Conservation (phyloP, 768 basidiomycete species). For the Boletus sp. region DNA sequence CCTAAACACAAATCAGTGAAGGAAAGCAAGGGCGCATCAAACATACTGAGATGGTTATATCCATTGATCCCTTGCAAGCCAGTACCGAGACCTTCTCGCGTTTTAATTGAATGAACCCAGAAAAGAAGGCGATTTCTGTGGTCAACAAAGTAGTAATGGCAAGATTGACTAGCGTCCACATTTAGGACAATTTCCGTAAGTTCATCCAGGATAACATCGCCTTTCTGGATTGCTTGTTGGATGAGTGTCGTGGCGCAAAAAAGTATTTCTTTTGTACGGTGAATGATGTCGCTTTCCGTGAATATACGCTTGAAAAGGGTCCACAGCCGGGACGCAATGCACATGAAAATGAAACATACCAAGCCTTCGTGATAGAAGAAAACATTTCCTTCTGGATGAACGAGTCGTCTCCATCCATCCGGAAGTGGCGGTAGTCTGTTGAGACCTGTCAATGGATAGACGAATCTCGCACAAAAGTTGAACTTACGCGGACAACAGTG, state of each 20-base stretch:
- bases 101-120: neutral
- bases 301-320: neutral
- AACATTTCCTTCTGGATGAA: slow-evolving; percentile 11
- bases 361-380: slow-evolving; percentile 11
- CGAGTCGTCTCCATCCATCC: slow-evolving; percentile 5
- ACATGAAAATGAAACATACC: neutral
- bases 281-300: too few species aligned
- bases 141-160: neutral
- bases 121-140: slow-evolving; percentile 6
- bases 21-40: too few species aligned
- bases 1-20: too few species aligned
- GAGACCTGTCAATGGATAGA: neutral
- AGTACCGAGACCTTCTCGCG: neutral
- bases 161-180: neutral
- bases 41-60: slow-evolving; percentile 5
- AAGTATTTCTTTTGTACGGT: too few species aligned
- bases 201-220: too few species aligned
- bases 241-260: too few species aligned
- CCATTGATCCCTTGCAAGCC: neutral
- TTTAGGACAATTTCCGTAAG: slow-evolving; percentile 1
- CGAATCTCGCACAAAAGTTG: neutral
- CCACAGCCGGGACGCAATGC: neutral
- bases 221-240: too few species aligned
- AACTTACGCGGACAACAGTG: slow-evolving; percentile 4
- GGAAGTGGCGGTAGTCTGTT: neutral